Evolutionary conservation across 345 rosid genomes (phyloP).

Genomic region (Eucalyptus curtisii): DNA sequence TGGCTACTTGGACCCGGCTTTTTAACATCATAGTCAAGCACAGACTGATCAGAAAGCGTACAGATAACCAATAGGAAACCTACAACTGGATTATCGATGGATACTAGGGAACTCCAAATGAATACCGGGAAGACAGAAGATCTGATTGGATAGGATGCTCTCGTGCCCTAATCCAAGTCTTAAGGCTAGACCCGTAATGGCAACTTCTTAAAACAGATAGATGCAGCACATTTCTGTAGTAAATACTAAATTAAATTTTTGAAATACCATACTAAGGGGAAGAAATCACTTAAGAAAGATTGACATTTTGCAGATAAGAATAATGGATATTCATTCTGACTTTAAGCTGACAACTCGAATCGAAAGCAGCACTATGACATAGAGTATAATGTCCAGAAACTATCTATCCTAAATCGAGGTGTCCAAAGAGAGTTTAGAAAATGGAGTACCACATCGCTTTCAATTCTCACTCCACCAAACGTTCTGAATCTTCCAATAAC

Average conservation of each 20-base stretch:
- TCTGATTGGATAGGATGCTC: background rate
- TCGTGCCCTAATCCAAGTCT: background rate
- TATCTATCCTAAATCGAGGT: background rate
- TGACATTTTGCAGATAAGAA: background rate
- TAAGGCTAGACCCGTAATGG: background rate
- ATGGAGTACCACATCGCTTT: conserved; percentile 74
- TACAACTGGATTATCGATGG: background rate
- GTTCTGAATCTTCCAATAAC: conserved; percentile 41
- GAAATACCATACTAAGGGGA: background rate
- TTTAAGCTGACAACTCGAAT: background rate
- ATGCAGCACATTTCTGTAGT: background rate
- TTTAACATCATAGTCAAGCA: background rate
- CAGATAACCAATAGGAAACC: background rate
- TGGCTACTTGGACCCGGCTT: background rate
- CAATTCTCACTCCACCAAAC: conserved; percentile 92
- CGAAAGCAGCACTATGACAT: background rate
- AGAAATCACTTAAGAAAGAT: background rate
- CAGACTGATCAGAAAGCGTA: background rate
- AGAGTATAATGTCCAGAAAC: background rate
- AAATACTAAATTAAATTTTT: background rate
- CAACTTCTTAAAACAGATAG: background rate
- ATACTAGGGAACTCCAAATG: background rate
- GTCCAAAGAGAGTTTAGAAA: background rate
- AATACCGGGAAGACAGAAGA: background rate
- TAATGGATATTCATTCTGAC: background rate